Percentiles rank a stretch among this genome's conserved stretches.
Conservation (phyloP, 192 early-diverging fungal species). For the Coemansia sp. region DNA sequence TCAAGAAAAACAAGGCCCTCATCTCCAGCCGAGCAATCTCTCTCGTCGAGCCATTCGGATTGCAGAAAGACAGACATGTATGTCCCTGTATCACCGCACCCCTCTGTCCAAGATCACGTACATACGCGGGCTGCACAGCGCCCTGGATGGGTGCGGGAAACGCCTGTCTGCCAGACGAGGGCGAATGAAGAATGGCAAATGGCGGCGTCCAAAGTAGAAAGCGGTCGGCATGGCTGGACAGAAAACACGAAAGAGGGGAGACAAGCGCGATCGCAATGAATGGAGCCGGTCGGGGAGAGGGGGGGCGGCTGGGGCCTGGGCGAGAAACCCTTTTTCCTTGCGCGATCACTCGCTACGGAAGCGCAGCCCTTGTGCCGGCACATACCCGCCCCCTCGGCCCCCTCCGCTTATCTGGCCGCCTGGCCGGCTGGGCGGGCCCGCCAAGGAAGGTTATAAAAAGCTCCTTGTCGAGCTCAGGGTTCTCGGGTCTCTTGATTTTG, state of each 20-base stretch:
- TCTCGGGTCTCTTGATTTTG: conserved; percentile 13
- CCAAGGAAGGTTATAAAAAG: conserved; percentile 10
- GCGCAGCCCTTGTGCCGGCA: conserved; percentile 12
- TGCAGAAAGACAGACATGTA: background rate
- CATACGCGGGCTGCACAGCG: conserved; percentile 5
- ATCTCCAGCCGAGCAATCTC: background rate
- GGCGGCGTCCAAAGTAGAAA: conserved; percentile 8
- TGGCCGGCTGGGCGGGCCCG: conserved; percentile 8
- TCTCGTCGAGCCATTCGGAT: background rate
- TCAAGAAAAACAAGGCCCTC: background rate
- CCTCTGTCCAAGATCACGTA: conserved; percentile 13
- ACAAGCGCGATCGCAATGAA: conserved; percentile 3
- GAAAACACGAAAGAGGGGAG: background rate
- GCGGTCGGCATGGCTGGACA: background rate
- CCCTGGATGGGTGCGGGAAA: background rate
- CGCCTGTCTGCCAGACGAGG: background rate
- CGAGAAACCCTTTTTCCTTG: conserved; percentile 12
- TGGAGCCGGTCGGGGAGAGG: background rate
- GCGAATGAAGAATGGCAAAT: background rate
- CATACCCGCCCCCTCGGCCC: conserved; percentile 9
- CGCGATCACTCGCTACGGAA: conserved; percentile 10
- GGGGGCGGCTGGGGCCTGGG: conserved; percentile 16
- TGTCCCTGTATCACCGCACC: background rate
- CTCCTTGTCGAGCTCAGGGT: conserved; percentile 6
- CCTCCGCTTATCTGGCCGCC: conserved; percentile 5